Conservation (phyloP, 345 rosid species). For the Boechera retrofracta region DNA sequence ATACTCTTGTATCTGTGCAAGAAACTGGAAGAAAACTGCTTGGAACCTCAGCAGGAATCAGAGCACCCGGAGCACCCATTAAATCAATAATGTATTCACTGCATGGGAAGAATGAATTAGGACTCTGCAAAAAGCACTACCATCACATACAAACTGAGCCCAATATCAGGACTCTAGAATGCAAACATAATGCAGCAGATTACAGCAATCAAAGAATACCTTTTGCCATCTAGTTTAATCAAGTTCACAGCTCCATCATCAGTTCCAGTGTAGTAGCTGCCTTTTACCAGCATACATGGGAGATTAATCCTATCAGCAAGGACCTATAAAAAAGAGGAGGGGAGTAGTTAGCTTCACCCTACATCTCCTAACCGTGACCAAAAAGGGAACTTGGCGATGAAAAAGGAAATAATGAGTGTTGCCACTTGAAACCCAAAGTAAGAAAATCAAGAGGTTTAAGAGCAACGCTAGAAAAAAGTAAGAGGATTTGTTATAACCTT, state of each 20-base stretch:
- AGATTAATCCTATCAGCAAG: conserved; percentile 88
- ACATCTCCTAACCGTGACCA: conserved; percentile 28
- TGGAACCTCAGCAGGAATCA: conserved; percentile 91
- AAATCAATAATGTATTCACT: conserved; percentile 94
- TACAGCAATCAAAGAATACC: conserved; percentile 51
- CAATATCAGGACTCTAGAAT: conserved; percentile 28
- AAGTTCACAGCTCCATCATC: conserved; percentile 96
- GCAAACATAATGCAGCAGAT: conserved; percentile 20
- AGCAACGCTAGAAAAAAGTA: conserved; percentile 13
- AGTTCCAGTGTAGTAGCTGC: conserved; percentile 95
- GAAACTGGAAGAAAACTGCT: conserved; percentile 62
- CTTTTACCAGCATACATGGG: conserved; percentile 94
- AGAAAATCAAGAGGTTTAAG: conserved; percentile 16
- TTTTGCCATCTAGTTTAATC: conserved; percentile 70
- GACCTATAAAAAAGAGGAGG: conserved; percentile 59
- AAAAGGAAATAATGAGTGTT: conserved; percentile 6
- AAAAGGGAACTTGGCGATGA: not conserved
- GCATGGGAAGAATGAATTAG: conserved; percentile 49
- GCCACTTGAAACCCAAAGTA: conserved; percentile 19
- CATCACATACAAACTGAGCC: conserved; percentile 35
- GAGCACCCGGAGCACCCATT: conserved; percentile 97
- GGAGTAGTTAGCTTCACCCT: conserved; percentile 39
- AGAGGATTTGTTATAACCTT: conserved; percentile 60
- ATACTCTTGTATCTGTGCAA: conserved; percentile 56
- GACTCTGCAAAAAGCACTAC: conserved; percentile 31